Conservation (phyloP, 352 stramenopile genomes). For the Saprolegnia parasitica region DNA sequence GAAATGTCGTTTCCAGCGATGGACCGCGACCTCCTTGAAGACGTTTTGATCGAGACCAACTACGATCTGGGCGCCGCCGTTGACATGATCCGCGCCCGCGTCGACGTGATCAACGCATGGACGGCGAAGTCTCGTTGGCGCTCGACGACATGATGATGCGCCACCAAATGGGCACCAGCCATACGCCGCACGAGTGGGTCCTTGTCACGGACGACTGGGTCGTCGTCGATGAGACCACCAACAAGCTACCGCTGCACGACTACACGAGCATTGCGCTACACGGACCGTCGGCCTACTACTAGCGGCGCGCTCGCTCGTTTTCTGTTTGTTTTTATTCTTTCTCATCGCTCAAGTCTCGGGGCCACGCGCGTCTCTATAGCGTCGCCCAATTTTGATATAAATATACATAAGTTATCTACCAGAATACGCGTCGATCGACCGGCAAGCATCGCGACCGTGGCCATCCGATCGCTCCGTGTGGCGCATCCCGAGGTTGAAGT, state of each 20-base stretch:
- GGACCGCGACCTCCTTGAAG: slow-evolving; percentile 28
- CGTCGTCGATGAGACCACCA: slow-evolving; percentile 14
- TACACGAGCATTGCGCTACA: neutral
- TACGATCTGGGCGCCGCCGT: slow-evolving; percentile 25
- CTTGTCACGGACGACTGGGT: slow-evolving; percentile 26
- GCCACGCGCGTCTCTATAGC: too few relatives aligned
- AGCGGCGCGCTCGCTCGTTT: neutral
- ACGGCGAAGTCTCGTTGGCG: slow-evolving; percentile 22
- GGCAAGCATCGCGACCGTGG: too few relatives aligned
- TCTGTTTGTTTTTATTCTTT: neutral
- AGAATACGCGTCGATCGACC: too few relatives aligned
- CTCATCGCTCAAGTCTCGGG: neutral
- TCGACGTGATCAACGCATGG: slow-evolving; percentile 29
- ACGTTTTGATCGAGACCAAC: slow-evolving; percentile 23
- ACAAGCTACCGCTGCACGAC: neutral
- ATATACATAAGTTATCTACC: slow-evolving; percentile 4
- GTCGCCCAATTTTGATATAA: slow-evolving; percentile 2
- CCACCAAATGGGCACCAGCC: neutral
- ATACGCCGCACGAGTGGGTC: slow-evolving; percentile 24
- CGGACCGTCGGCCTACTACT: neutral
- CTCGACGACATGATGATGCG: slow-evolving; percentile 3
- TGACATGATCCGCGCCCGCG: slow-evolving; percentile 21
- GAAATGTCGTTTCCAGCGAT: slow-evolving; percentile 30
- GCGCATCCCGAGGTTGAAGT: too few relatives aligned
- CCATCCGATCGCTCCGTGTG: too few relatives aligned